phyloP scores from a whole-genome alignment of 2,329 filamentous ascomycete species.

The Macrophomina pseudophaseolina region DNA sequence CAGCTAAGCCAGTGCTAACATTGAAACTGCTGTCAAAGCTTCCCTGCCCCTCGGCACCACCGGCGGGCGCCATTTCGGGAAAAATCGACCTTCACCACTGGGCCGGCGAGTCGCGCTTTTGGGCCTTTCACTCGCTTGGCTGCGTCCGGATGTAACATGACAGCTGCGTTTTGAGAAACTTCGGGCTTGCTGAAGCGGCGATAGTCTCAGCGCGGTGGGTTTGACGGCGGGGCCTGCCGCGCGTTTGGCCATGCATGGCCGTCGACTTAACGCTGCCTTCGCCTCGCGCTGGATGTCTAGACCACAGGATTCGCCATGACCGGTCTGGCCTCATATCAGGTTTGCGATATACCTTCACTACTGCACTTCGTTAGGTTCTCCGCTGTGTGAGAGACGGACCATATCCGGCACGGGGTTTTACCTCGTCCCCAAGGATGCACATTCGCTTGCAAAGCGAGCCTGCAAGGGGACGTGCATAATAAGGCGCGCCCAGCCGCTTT shows the following conservation, averaged over 20 bases:
- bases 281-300: not conserved
- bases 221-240: constrained; percentile 12
- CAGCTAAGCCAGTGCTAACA: not conserved
- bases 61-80: not conserved
- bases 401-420: too few relatives aligned
- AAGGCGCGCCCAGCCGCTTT: not conserved
- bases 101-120: not conserved
- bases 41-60: not conserved
- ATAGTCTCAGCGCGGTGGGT: constrained; percentile 3
- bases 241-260: constrained; percentile 11
- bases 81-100: not conserved
- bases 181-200: not conserved
- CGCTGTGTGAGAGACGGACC: too few relatives aligned
- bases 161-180: constrained; percentile 6
- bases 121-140: not conserved
- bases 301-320: not conserved
- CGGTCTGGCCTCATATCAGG: not conserved
- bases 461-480: constrained; percentile 6
- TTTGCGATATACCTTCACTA: not conserved
- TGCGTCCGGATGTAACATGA: constrained; percentile 14
- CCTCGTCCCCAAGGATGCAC: not conserved
- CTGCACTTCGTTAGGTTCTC: not conserved
- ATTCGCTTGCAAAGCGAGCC: constrained; percentile 9
- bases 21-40: constrained; percentile 15
- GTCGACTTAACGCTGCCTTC: not conserved